phyloP scores from a whole-genome alignment of 805 yeast species.

The Pichia pseudocactophila region DNA sequence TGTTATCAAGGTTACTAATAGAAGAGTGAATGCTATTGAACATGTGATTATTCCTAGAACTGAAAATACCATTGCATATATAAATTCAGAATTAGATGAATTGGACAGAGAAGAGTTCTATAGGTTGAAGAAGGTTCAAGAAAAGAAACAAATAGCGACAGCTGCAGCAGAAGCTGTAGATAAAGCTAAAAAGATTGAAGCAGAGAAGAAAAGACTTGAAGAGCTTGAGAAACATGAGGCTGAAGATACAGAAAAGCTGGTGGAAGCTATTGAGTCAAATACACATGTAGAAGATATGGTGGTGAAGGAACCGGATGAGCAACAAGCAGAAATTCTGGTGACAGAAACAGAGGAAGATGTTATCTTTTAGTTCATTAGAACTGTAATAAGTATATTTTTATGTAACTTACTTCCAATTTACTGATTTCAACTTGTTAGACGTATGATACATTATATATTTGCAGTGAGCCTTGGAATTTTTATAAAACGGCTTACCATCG shows the following conservation, averaged over 20 bases:
- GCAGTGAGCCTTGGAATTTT: no score
- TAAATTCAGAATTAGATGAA: constrained; percentile 94
- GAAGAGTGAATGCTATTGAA: constrained; percentile 98
- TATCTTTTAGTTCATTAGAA: no score
- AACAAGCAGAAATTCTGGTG: constrained; percentile 18
- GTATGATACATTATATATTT: no score
- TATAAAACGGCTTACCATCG: no score
- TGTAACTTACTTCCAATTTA: no score
- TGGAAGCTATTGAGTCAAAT: constrained; percentile 6
- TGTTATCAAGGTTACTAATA: constrained; percentile 93
- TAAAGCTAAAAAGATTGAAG: constrained; percentile 25
- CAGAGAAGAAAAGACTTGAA: constrained; percentile 7
- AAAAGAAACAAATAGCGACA: constrained; percentile 77
- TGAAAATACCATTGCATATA: constrained; percentile 85
- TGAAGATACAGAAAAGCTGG: constrained; percentile 13
- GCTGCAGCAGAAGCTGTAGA: constrained; percentile 56
- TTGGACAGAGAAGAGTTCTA: constrained; percentile 97
- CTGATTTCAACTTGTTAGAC: no score
- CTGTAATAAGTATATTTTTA: no score
- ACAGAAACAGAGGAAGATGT: constrained; percentile 31
- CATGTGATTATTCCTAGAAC: constrained; percentile 97
- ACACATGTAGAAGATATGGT: constrained; percentile 12
- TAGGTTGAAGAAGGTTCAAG: constrained; percentile 92
- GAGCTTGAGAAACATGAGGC: constrained; percentile 12
- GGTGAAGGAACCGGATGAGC: constrained; percentile 4